Evolutionary conservation across 169 alveolate genomes (phyloP).

Genomic region (Cryptosporidium sp.): DNA sequence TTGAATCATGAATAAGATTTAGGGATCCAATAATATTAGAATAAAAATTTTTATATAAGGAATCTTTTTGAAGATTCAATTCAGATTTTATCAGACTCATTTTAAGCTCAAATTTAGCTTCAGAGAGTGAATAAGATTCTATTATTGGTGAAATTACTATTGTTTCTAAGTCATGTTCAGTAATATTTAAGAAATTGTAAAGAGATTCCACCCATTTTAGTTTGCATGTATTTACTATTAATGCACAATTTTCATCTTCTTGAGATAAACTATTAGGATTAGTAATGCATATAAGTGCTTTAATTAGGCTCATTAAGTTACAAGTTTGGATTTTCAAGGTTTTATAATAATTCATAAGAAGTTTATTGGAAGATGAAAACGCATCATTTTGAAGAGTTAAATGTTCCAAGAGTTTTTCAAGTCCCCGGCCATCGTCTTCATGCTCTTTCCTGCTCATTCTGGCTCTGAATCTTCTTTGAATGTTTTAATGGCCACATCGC

Average conservation of each 20-base stretch:
- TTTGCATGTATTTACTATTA: constrained; percentile 39
- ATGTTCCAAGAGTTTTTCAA: constrained; percentile 47
- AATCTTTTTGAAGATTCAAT: background rate
- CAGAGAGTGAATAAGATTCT: background rate
- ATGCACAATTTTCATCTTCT: background rate
- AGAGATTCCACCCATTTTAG: constrained; percentile 46
- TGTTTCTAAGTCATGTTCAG: constrained; percentile 43
- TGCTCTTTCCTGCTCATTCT: constrained; percentile 17
- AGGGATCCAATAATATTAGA: constrained; percentile 11
- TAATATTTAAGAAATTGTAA: constrained; percentile 41
- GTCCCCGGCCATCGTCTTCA: background rate
- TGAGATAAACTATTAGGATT: background rate
- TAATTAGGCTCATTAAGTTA: constrained; percentile 23
- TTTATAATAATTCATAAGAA: constrained; percentile 36
- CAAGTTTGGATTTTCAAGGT: constrained; percentile 22
- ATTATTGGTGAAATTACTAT: constrained; percentile 37
- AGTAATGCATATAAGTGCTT: constrained; percentile 35
- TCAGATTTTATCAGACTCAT: constrained; percentile 23
- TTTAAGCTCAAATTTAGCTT: constrained; percentile 56
- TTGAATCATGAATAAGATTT: constrained; percentile 33
- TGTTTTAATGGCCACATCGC: constrained; percentile 2
- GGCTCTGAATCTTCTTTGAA: background rate
- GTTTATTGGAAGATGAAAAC: constrained; percentile 65
- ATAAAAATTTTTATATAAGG: constrained; percentile 1
- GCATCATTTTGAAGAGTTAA: constrained; percentile 73